Evolutionary conservation across 495 filamentous ascomycete species (phyloP), one percentile per base, ranked within the genome.

Genomic region (Melanomma pulvis-pyrius): DNA sequence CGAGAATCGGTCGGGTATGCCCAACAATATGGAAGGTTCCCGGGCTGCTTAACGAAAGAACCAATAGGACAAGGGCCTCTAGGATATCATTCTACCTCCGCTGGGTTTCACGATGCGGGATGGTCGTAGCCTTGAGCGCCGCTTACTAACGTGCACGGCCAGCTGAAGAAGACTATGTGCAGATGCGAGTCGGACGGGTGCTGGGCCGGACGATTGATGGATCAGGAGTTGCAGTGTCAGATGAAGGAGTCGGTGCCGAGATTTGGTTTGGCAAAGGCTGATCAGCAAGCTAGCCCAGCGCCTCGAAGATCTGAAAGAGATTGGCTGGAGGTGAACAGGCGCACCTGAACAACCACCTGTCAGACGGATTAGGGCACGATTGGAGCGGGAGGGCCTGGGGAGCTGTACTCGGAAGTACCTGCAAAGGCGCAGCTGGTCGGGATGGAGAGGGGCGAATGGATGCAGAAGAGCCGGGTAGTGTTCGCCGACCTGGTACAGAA

Each of bases 21-120:
- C 65, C 65, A 71, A 54, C 69, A 65, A 61, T 60, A 49, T 71
- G 65, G 69, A 65, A 39, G 32, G 44, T 54, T 65, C 51, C 61
- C 59, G 69, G 65, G 21, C 28, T 41, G 61, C 59, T 56, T 21
- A 9, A 9, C 34, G 0, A 13, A 51, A n/a, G 15, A 28, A 52
- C 49, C 69, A 58, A 68, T 63, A 32, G 61, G 54, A 39, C 50
- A 32, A 39, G 44, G 46, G 34, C 32, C 19, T 32, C 57, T 68
- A 68, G 54, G 48, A 61, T 56, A 61, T 68, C 22, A 50, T 52
- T 28, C 49, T 54, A 34, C 55, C 61, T 62, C 53, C 46, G 56
- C 60, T 59, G 7, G 28, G 55, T 65, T 53, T 60, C 55, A 59
- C 46, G 59, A 51, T 26, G 60, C 32, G 52, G 36, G 41, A 49